phyloP scores from a whole-genome alignment of 2,329 filamentous ascomycete genomes.

The Colletotrichum acutatum region DNA sequence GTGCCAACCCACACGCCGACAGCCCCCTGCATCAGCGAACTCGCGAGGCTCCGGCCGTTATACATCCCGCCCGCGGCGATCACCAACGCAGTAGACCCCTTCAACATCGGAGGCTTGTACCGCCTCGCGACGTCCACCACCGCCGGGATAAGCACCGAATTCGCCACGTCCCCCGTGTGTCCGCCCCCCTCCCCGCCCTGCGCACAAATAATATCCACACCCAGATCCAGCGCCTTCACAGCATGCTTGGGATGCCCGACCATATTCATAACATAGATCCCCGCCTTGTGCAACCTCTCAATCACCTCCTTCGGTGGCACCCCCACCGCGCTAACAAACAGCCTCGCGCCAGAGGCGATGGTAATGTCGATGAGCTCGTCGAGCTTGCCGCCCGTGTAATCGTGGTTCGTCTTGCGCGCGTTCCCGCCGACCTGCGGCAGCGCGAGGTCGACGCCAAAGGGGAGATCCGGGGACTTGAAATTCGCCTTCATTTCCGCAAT shows the following conservation, averaged over 20 bases:
- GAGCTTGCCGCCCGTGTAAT: conserved; percentile 91
- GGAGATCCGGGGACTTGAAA: conserved; percentile 73
- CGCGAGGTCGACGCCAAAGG: conserved; percentile 92
- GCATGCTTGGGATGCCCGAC: conserved; percentile 93
- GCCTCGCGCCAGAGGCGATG: conserved; percentile 81
- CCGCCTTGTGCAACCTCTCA: conserved; percentile 79
- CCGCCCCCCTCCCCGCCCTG: conserved; percentile 95
- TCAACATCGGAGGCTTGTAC: conserved; percentile 77
- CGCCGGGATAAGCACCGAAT: conserved; percentile 85
- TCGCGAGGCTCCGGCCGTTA: conserved; percentile 84
- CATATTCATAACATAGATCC: conserved; percentile 96
- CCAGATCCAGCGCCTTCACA: conserved; percentile 84
- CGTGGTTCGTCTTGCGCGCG: conserved; percentile 92
- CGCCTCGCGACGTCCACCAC: conserved; percentile 84
- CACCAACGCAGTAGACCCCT: conserved; percentile 78
- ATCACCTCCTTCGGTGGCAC: conserved; percentile 82
- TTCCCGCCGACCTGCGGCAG: conserved; percentile 87
- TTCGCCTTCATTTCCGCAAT: conserved; percentile 86
- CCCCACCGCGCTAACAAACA: conserved; percentile 91
- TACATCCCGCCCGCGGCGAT: conserved; percentile 90
- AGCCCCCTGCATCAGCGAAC: conserved; percentile 87
- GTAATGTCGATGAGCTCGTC: conserved; percentile 89
- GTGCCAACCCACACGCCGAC: conserved; percentile 95
- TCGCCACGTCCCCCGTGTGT: conserved; percentile 89
- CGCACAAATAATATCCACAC: conserved; percentile 90